Conservation (phyloP, 768 basidiomycete genomes). For the Ephemerocybe angulata region DNA sequence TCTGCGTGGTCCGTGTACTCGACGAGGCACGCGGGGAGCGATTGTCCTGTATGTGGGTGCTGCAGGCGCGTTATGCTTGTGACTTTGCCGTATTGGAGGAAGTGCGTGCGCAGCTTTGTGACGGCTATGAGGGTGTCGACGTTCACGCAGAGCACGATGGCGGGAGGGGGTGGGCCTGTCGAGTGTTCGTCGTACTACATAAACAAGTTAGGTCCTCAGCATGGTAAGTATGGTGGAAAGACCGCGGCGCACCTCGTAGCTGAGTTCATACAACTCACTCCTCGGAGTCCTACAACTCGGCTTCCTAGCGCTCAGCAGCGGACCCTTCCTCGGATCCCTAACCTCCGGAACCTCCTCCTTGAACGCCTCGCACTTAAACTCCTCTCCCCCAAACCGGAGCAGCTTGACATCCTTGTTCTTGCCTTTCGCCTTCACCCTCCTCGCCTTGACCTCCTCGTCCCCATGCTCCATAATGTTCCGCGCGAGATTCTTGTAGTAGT, state of each 20-base stretch:
- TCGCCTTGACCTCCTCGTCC: constrained; percentile 28
- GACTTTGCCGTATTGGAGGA: constrained; percentile 59
- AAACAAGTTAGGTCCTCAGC: constrained; percentile 4
- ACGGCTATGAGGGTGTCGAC: constrained; percentile 71
- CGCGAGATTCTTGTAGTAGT: constrained; percentile 36
- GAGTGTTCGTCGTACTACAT: constrained; percentile 74
- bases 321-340: constrained; percentile 54
- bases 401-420: constrained; percentile 60
- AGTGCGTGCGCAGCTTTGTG: constrained; percentile 60
- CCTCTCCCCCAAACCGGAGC: constrained; percentile 52
- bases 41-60: constrained; percentile 74
- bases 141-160: constrained; percentile 66
- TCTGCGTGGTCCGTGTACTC: constrained; percentile 63
- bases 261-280: constrained; percentile 39
- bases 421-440: constrained; percentile 55
- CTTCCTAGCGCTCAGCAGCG: constrained; percentile 23
- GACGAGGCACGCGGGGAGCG: constrained; percentile 79
- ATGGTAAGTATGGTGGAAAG: constrained; percentile 18
- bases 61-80: constrained; percentile 59
- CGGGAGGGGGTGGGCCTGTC: constrained; percentile 66
- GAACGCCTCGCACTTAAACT: constrained; percentile 33
- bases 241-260: constrained; percentile 52
- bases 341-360: constrained; percentile 36
- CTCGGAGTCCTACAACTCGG: constrained; percentile 16
- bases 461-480: constrained; percentile 36